Evolutionary conservation across 371 early-diverging fungal species (phyloP).

Genomic region (Capniomyces stellatus): DNA sequence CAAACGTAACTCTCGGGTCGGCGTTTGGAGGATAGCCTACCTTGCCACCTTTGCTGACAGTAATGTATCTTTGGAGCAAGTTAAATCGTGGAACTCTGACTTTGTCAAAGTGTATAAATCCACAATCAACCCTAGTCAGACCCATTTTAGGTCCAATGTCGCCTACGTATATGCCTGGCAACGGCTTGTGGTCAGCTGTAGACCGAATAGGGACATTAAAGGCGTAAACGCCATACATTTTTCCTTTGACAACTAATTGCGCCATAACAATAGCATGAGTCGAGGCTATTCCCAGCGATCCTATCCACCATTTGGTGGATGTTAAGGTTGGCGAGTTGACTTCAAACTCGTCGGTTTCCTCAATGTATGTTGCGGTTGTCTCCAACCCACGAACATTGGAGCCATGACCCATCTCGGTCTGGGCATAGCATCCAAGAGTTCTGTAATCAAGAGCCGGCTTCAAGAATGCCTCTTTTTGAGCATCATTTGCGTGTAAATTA

Average conservation of each 20-base stretch:
- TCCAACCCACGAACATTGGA: slow-evolving; percentile 75
- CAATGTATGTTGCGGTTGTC: slow-evolving; percentile 70
- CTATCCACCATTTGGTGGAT: slow-evolving; percentile 84
- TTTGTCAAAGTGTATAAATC: slow-evolving; percentile 56
- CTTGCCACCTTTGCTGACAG: slow-evolving; percentile 44
- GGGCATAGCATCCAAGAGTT: slow-evolving; percentile 72
- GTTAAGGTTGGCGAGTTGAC: slow-evolving; percentile 66
- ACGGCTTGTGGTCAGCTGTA: slow-evolving; percentile 44
- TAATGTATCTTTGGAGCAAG: slow-evolving; percentile 62
- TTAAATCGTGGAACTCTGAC: slow-evolving; percentile 58
- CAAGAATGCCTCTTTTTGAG: slow-evolving; percentile 58
- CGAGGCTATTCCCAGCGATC: slow-evolving; percentile 44
- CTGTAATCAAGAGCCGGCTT: slow-evolving; percentile 47
- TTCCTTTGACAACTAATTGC: slow-evolving; percentile 55
- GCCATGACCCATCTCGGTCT: slow-evolving; percentile 61
- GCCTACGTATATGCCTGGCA: slow-evolving; percentile 70
- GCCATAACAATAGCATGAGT: slow-evolving; percentile 82
- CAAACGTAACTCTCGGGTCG: slow-evolving; percentile 44
- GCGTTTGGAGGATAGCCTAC: slow-evolving; percentile 43
- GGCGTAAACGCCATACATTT: slow-evolving; percentile 63
- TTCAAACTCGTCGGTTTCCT: slow-evolving; percentile 65
- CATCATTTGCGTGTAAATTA: slow-evolving; percentile 47
- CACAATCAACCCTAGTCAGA: slow-evolving; percentile 63
- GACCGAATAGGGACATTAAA: slow-evolving; percentile 79
- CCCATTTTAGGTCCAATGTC: slow-evolving; percentile 87